Evolutionary conservation across 2,329 filamentous ascomycete species (phyloP).

Genomic region (Fusarium verticillioides): DNA sequence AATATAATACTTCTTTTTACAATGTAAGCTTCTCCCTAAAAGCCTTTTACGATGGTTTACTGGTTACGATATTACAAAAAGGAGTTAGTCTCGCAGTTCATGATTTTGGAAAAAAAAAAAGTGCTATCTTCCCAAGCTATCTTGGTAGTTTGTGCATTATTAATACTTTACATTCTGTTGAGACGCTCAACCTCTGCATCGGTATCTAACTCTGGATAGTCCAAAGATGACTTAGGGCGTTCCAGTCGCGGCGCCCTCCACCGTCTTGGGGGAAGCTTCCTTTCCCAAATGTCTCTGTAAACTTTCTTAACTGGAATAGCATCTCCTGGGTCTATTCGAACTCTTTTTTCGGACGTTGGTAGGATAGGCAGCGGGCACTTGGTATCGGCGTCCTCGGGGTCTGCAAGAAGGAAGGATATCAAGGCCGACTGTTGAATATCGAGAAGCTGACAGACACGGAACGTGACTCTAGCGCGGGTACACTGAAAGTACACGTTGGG

Average conservation of each 20-base stretch:
- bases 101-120: neutral
- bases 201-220: neutral
- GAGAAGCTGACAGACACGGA: conserved; percentile 18
- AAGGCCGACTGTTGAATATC: conserved; percentile 13
- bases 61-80: too few species aligned
- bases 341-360: neutral
- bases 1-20: too few species aligned
- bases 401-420: conserved; percentile 3
- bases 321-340: conserved; percentile 6
- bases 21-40: too few species aligned
- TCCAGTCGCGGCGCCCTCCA: neutral
- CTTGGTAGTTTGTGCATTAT: rapidly evolving
- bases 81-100: too few species aligned
- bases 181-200: neutral
- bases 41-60: too few species aligned
- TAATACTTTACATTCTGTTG: neutral
- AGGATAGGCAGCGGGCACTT: conserved; percentile 6
- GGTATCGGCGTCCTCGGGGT: neutral
- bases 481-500: conserved; percentile 22
- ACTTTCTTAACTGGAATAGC: conserved; percentile 6
- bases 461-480: neutral
- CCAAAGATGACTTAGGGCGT: neutral
- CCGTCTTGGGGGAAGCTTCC: neutral
- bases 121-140: neutral
- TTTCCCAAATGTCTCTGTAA: conserved; percentile 22